phyloP scores from a whole-genome alignment of 352 stramenopile species.

The Pythium volutum region DNA sequence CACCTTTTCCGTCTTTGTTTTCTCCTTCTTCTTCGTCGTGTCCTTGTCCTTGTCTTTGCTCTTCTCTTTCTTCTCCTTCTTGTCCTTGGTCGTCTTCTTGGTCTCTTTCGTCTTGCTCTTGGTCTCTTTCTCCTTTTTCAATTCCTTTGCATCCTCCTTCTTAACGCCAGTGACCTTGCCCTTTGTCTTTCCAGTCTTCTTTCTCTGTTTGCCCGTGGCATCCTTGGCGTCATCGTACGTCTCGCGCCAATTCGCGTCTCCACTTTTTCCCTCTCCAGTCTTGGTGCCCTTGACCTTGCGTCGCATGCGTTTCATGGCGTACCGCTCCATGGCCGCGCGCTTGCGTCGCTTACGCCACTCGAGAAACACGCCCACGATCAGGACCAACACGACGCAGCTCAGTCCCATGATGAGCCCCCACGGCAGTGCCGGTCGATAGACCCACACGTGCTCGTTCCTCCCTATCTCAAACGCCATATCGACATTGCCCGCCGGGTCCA shows the following conservation, averaged over 20 bases:
- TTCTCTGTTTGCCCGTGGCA: slow-evolving; percentile 54
- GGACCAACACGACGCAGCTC: slow-evolving; percentile 67
- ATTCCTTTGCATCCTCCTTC: slow-evolving; percentile 11
- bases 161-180: slow-evolving; percentile 5
- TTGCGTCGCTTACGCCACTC: slow-evolving; percentile 91
- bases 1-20: slow-evolving; percentile 17
- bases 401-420: slow-evolving; percentile 87
- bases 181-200: slow-evolving; percentile 30
- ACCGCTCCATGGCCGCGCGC: slow-evolving; percentile 90
- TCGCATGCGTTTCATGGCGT: slow-evolving; percentile 93
- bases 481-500: slow-evolving; percentile 93
- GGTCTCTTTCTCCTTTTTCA: slow-evolving; percentile 27
- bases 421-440: slow-evolving; percentile 88
- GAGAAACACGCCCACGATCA: slow-evolving; percentile 81
- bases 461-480: slow-evolving; percentile 76
- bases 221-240: slow-evolving; percentile 70
- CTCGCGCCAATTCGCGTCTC: slow-evolving; percentile 72
- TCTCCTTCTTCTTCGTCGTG: slow-evolving; percentile 27
- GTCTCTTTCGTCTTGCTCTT: slow-evolving; percentile 30
- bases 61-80: slow-evolving; percentile 21
- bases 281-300: slow-evolving; percentile 91
- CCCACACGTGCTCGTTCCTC: slow-evolving; percentile 92
- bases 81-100: slow-evolving; percentile 6
- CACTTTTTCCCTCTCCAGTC: slow-evolving; percentile 14
- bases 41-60: slow-evolving; percentile 16